Base-by-base conservation (phyloP, 345 rosid genomes). In the Eucalyptus leucophloia region DNA sequence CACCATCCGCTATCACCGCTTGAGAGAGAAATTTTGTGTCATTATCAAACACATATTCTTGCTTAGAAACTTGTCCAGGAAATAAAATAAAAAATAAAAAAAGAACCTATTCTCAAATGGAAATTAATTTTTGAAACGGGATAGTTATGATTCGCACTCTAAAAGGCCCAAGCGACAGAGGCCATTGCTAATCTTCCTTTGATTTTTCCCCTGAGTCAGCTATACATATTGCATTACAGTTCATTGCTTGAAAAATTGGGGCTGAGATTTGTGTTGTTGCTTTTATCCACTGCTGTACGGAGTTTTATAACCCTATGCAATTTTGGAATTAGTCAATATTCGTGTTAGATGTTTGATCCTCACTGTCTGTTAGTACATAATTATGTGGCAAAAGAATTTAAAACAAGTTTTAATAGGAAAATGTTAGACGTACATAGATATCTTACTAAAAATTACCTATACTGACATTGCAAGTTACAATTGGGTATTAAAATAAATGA, bases 51-150 rank as follows among this genome's bases (percentile, higher is more conserved):
- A 51, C 0, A 0, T 51, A 51, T 51, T 51, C 0, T 51, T 17
- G 8, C 2, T 51, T 51, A 51, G 54, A 51, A 51, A 51, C 8
- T 51, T 4, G 2, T 51, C 0, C 0, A 0, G 8, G 21, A 1
- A 51, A 51, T 17, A 51, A 0, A 51, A 49, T 49, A 5, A 17
- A 17, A 16, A 50, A 49, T 5, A 50, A 50, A 50, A 12, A 51
- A 51, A 17, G 1, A 50, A 50, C 3, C 8, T 51, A 51, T 51
- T 51, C 21, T 17, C 0, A 2, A 51, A 51, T 17, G 54, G 54
- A 51, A 51, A 51, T 51, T 51, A 51, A 51, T 51, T 51, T 51
- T 0, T 51, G 21, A 51, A 17, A 51, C 0, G 8, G 8, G 54
- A 51, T 51, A 17, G 8, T 17, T 51, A 7, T 17, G 8, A 3